Base-by-base conservation (phyloP, 2,329 filamentous ascomycete genomes). In the Rhinocladiella similis region DNA sequence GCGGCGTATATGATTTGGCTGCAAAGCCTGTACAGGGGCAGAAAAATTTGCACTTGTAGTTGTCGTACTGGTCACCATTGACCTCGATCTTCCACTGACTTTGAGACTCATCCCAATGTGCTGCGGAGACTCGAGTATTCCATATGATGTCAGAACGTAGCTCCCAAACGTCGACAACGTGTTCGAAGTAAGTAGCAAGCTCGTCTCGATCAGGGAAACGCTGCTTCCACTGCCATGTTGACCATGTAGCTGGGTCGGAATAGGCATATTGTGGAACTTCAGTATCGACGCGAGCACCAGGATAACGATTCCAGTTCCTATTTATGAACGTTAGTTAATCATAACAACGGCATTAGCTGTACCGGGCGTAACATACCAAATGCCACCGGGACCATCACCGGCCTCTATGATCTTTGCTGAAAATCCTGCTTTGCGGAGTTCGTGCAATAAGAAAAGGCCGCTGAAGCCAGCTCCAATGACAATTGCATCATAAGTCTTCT, bases 251-350 rank as follows among this genome's bases (percentile, higher is more conserved):
- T 27, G 76, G 71, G 0, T 75, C 78, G 0, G 75, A 80, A 54
- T 79, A 80, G 58, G 83, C 74, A 55, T 84, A 84, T 46, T 77
- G 71, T 0, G 79, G 77, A 1, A 80, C 72, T 51, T 81, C 76
- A 0, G 76, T 80, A 68, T 86, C 83, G 2, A 83, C 80, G 0
- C 73, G 69, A 1, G 80, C 76, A 0, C 81, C 82, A 0, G 80
- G 82, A 60, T 83, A 84, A 62, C 75, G 75, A 66, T 83, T 83
- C 78, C 76, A 83, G 43, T 47, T 10, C 39, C 25, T 47, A 46
- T n/a, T 33, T 18, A 7, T 13, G 46, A 13, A 38, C 35, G 35
- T 46, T 33, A 46, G 35, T 77, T 67, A 5, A 50, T 43, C 22
- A 25, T 7, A 25, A 25, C 22, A 38, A 10, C n/a, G n/a, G n/a